These are phyloP conservation scores for Quercus bicolor DNA, from an alignment of 306 rosid species.

Conservation along the genomic window DNA sequence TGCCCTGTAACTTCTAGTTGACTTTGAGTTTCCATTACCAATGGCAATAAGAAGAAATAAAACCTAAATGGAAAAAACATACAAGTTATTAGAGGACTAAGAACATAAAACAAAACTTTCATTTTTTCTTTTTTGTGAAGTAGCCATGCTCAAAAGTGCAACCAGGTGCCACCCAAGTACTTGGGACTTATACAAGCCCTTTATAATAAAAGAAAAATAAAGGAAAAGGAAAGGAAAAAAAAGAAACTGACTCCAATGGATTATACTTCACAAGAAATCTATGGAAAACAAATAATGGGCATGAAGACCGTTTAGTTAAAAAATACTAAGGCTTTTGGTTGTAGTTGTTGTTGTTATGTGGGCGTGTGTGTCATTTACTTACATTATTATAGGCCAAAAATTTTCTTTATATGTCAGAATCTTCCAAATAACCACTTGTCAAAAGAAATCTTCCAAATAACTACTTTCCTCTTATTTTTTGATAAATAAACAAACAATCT, in stretches of 20 bases:
- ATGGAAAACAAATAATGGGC: not conserved
- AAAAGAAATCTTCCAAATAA: not conserved
- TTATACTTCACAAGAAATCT: not conserved
- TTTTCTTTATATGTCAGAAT: not conserved
- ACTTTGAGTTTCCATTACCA: constrained; percentile 38
- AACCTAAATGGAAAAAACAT: constrained; percentile 22
- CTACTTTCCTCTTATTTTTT: not conserved
- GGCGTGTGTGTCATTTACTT: not conserved
- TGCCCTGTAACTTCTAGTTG: constrained; percentile 30
- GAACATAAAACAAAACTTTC: not conserved
- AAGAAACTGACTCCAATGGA: not conserved
- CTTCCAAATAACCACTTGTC: not conserved
- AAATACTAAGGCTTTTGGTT: not conserved
- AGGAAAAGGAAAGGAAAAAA: not conserved
- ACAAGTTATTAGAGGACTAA: not conserved
- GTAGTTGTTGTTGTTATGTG: too few species aligned
- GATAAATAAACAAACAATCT: not conserved
- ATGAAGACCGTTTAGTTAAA: not conserved
- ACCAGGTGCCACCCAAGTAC: not conserved
- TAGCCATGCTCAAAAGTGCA: not conserved
- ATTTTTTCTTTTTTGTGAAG: not conserved
- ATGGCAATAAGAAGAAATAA: not conserved
- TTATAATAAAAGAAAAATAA: not conserved
- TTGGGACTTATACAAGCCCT: not conserved
- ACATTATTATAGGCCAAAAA: not conserved